phyloP scores from a whole-genome alignment of 1,284 basidiomycete genomes.

The Jaminaea rosea region DNA sequence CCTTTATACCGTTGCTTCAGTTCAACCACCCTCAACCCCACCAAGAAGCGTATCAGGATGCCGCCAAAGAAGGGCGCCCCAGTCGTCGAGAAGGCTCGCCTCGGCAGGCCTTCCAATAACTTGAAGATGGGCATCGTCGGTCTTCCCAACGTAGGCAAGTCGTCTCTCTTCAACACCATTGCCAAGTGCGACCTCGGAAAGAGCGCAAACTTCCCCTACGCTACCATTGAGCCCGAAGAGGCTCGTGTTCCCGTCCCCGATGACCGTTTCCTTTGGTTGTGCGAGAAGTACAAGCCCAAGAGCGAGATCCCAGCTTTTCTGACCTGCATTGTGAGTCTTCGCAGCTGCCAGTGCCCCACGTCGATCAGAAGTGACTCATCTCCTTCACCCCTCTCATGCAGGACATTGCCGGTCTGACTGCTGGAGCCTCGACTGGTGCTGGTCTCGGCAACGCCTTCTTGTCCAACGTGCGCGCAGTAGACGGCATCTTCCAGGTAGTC shows the following conservation, averaged over 20 bases:
- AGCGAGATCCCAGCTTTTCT: constrained; percentile 85
- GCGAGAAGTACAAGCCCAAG: constrained; percentile 78
- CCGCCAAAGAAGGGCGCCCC: constrained; percentile 37
- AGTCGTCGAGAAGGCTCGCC: constrained; percentile 32
- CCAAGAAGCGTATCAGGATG: constrained; percentile 23
- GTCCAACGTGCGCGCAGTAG: constrained; percentile 93
- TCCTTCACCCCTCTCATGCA: no score
- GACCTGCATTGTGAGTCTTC: constrained; percentile 93
- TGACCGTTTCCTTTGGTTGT: constrained; percentile 86
- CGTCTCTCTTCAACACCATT: constrained; percentile 63
- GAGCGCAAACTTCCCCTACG: constrained; percentile 96
- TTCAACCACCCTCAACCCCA: constrained; percentile 6
- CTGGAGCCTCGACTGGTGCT: constrained; percentile 94
- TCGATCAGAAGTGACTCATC: no score
- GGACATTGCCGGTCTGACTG: constrained; percentile 95
- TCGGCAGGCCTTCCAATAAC: constrained; percentile 45
- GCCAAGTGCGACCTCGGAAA: constrained; percentile 84
- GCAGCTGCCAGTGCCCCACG: no score
- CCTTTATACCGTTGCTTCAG: constrained; percentile 14
- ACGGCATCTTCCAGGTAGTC: constrained; percentile 98
- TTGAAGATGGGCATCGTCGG: constrained; percentile 47
- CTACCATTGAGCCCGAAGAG: constrained; percentile 61
- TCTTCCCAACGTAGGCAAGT: constrained; percentile 46
- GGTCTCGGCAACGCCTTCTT: constrained; percentile 97
- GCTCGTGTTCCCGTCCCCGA: constrained; percentile 98